Conservation (phyloP, 768 basidiomycete species). For the Baorangia bicolor region DNA sequence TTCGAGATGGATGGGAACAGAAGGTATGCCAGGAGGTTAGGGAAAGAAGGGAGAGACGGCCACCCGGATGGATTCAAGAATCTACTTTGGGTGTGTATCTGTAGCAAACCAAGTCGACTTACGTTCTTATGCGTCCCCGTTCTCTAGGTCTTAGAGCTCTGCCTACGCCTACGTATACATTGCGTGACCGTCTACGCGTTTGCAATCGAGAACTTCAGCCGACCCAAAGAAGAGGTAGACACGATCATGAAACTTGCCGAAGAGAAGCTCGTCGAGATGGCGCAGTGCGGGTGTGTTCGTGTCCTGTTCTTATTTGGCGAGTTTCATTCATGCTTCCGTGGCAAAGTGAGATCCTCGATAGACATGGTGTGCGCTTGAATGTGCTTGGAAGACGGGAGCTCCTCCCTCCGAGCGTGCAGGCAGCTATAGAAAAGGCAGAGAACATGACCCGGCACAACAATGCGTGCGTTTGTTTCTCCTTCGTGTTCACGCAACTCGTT, state of each 20-base stretch:
- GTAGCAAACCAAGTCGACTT: neutral
- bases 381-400: conserved; percentile 74
- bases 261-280: conserved; percentile 74
- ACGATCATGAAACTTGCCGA: conserved; percentile 85
- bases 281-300: conserved; percentile 68
- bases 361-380: conserved; percentile 82
- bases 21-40: conserved; percentile 73
- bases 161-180: conserved; percentile 71
- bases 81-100: conserved; percentile 65
- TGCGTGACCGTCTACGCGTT: conserved; percentile 98
- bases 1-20: conserved; percentile 99
- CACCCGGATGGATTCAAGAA: conserved; percentile 84
- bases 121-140: neutral
- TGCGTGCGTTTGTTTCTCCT: conserved; percentile 41
- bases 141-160: conserved; percentile 80
- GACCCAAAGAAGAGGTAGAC: conserved; percentile 81
- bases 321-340: neutral
- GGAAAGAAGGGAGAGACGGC: conserved; percentile 69
- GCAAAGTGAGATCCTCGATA: conserved; percentile 72
- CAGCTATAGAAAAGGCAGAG: conserved; percentile 70
- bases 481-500: neutral
- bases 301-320: neutral
- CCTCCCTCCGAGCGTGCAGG: conserved; percentile 75
- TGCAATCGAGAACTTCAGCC: conserved; percentile 94
- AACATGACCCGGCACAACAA: conserved; percentile 70